Evolutionary conservation across 2,329 filamentous ascomycete genomes (phyloP), one percentile per base, ranked within the genome.

Genomic region (Whalleya microplaca): DNA sequence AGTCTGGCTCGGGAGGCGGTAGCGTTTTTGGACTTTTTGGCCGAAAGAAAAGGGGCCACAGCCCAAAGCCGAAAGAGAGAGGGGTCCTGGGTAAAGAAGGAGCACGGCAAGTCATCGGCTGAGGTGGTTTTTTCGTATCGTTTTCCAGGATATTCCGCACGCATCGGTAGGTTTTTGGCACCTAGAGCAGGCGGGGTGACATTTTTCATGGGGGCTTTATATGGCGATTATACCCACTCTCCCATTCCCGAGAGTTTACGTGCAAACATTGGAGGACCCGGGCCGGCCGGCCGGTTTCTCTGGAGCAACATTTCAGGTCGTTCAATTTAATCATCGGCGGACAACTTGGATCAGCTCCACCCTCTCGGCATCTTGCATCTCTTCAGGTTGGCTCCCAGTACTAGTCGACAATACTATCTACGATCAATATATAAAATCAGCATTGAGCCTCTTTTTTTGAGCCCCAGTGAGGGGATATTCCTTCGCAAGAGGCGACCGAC

Each of bases 11-110:
- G 43, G 55, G 62, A 10, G 51, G 86, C n/a, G 86, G 88, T 18
- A 91, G 93, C 50, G 94, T 97, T 82, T 88, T 98, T 63, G 91
- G 92, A 1, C 96, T 99, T 73, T 80, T 98, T 58, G 91, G 85
- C 63, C 83, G 93, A 68, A 96, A 96, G 78, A 96, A 91, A 78
- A 92, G 93, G 61, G 92, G 92, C 53, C 87, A 92, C 73, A 97
- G 92, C 71, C 95, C 95, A 1, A 97, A 96, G 77, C 93, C 93
- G 21, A 94, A 92, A 73, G 93, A 98, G 76, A 85, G 92, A 53
- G 95, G 95, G 56, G 93, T 99, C 7, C 72, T 99, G 56, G 95
- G 95, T 55, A 98, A 98, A 71, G 93, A 98, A 72, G 95, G 95
- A 16, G 93, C 95, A 10, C 83, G 95, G 71, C 88, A 92, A 62